Percentiles rank a stretch among this genome's conserved stretches.
Evolutionary conservation across 176 grass and related monocot species (phyloP).

Genomic region (Cymbopogon citratus): DNA sequence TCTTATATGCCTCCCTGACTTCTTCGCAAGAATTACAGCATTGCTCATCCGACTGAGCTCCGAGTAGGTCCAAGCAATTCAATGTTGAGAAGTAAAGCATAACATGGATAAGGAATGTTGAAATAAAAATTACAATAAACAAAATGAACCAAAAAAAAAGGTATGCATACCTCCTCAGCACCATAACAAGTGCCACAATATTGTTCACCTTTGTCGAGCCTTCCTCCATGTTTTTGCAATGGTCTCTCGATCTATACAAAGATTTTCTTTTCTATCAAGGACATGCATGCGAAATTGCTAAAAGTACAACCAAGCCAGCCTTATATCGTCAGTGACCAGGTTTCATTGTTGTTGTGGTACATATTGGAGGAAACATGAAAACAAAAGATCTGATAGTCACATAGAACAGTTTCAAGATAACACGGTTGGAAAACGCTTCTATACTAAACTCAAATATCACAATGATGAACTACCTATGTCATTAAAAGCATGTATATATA

Average conservation of each 20-base stretch:
- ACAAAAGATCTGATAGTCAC: neutral
- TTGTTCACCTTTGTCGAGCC: constrained; percentile 77
- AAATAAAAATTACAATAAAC: neutral
- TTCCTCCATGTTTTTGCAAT: constrained; percentile 95
- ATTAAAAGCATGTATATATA: constrained; percentile 8
- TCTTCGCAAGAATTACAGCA: constrained; percentile 99
- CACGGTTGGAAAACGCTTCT: neutral
- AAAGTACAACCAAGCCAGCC: neutral
- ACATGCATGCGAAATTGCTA: constrained; percentile 13
- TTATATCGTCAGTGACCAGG: neutral
- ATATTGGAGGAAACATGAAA: neutral
- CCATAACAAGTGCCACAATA: constrained; percentile 99
- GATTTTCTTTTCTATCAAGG: neutral
- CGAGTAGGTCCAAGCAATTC: neutral
- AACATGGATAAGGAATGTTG: neutral
- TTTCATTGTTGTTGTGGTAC: neutral
- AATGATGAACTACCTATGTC: neutral
- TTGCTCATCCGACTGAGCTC: constrained; percentile 76
- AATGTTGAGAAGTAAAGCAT: constrained; percentile 18
- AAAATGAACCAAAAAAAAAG: neutral
- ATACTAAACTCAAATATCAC: constrained; percentile 1
- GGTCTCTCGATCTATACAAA: constrained; percentile 81
- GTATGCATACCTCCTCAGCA: constrained; percentile 57
- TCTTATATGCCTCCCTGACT: constrained; percentile 90
- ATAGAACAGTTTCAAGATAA: neutral